Evolutionary conservation across 2,329 filamentous ascomycete genomes (phyloP).

Genomic region (Fusarium sp.): DNA sequence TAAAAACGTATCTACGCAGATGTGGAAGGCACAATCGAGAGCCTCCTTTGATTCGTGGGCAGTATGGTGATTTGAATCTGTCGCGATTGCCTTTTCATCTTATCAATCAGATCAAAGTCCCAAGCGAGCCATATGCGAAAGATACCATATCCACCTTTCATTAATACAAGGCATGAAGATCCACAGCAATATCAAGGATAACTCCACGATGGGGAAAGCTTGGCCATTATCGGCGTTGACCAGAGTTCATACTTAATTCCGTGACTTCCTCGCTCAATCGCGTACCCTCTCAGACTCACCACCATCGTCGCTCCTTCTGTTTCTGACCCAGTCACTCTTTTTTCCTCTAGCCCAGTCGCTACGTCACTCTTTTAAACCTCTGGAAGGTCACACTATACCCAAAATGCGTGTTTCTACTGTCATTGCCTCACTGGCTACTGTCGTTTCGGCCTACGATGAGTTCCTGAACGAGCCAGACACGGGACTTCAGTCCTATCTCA

Average conservation of each 20-base stretch:
- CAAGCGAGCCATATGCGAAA: neutral
- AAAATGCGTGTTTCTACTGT: conserved; percentile 35
- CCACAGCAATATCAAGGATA: conserved; percentile 22
- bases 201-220: neutral
- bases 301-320: conserved; percentile 2
- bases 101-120: conserved; percentile 39
- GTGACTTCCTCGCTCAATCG: neutral
- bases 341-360: conserved; percentile 6
- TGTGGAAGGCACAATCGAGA: neutral
- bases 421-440: conserved; percentile 39
- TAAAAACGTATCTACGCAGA: neutral
- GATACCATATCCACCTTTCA: conserved; percentile 27
- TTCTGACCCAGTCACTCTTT: conserved; percentile 2
- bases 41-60: neutral
- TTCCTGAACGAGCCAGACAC: conserved; percentile 54
- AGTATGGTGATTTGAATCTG: rapidly evolving
- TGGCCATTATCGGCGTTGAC: neutral
- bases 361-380: conserved; percentile 29
- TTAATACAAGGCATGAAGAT: conserved; percentile 31
- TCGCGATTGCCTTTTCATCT: conserved; percentile 9
- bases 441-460: conserved; percentile 47
- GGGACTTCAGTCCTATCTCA: conserved; percentile 48
- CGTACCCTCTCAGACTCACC: too few relatives aligned
- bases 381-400: conserved; percentile 16
- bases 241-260: neutral